These are phyloP conservation scores for Colletotrichum karsti DNA, from an alignment of 2,329 filamentous ascomycete genomes.

Conservation along the genomic window DNA sequence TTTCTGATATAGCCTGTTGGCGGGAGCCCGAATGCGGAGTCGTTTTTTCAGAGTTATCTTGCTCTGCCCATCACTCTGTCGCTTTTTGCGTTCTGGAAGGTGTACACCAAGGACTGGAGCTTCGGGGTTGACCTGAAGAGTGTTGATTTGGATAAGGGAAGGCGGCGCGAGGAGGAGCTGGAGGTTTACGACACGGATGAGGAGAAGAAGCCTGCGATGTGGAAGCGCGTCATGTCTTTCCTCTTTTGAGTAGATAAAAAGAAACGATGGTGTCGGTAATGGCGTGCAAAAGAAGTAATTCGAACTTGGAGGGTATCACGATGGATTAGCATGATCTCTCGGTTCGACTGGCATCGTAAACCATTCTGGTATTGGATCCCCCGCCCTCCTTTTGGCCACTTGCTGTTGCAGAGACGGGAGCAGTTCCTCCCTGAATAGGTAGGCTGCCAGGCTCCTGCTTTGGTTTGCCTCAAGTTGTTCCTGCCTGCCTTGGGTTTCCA, in stretches of 20 bases:
- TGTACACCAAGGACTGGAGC: background rate
- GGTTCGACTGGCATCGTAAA: too few species aligned
- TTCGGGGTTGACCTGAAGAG: background rate
- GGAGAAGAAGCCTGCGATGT: background rate
- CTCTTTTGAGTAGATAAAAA: background rate
- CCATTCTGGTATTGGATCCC: too few species aligned
- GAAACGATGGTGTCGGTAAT: too few species aligned
- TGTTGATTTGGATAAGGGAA: background rate
- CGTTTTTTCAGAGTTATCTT: conserved; percentile 79
- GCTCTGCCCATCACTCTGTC: conserved; percentile 68
- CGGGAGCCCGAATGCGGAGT: conserved; percentile 57
- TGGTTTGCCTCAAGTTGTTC: too few species aligned
- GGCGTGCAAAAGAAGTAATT: too few species aligned
- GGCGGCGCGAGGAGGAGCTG: background rate
- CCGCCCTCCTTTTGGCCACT: too few species aligned
- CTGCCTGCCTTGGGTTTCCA: too few species aligned
- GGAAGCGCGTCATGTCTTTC: background rate
- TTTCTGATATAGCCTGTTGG: conserved; percentile 46
- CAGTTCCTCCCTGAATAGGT: too few species aligned
- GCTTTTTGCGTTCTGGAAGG: background rate
- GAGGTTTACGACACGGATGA: background rate
- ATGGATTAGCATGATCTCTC: too few species aligned
- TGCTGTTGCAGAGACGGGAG: too few species aligned
- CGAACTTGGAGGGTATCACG: too few species aligned
- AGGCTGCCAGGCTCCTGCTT: too few species aligned